These are phyloP conservation scores for Astrephomene gubernaculifera DNA, from an alignment of 139 green algal species.

Conservation along the genomic window DNA sequence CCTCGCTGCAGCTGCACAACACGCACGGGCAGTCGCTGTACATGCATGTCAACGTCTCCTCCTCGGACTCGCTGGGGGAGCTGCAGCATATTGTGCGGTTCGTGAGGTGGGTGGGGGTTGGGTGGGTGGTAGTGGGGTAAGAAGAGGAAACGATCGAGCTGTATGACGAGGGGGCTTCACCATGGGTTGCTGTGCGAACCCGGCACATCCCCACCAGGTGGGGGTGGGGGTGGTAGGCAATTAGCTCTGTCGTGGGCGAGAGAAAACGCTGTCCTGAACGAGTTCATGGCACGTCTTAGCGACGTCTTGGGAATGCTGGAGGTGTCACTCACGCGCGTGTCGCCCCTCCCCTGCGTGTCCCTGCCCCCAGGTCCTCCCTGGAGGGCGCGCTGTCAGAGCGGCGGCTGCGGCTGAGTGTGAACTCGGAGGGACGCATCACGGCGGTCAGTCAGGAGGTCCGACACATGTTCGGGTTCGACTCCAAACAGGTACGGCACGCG, in stretches of 20 bases:
- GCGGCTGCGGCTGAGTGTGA: constrained; percentile 17
- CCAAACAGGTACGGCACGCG: background rate
- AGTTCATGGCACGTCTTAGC: no score
- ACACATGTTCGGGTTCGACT: background rate
- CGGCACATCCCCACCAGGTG: no score
- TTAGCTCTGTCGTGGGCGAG: no score
- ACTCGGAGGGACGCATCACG: background rate
- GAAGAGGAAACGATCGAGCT: no score
- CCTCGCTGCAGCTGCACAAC: constrained; percentile 24
- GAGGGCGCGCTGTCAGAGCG: background rate
- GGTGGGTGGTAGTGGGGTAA: no score
- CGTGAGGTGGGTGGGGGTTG: background rate
- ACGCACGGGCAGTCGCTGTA: background rate
- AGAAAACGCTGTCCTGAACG: no score
- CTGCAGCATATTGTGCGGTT: constrained; percentile 3
- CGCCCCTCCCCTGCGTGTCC: background rate
- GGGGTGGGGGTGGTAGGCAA: no score
- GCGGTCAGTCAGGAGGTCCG: background rate
- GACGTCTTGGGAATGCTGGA: no score
- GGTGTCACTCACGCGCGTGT: no score
- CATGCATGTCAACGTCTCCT: background rate
- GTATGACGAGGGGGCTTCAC: no score
- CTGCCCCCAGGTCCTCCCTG: constrained; percentile 3
- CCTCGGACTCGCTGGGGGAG: background rate
- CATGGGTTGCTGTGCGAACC: no score